Percentiles rank a stretch among this genome's conserved stretches.
Evolutionary conservation across 306 rosid species (phyloP).

Genomic region (Corylus heterophylla): DNA sequence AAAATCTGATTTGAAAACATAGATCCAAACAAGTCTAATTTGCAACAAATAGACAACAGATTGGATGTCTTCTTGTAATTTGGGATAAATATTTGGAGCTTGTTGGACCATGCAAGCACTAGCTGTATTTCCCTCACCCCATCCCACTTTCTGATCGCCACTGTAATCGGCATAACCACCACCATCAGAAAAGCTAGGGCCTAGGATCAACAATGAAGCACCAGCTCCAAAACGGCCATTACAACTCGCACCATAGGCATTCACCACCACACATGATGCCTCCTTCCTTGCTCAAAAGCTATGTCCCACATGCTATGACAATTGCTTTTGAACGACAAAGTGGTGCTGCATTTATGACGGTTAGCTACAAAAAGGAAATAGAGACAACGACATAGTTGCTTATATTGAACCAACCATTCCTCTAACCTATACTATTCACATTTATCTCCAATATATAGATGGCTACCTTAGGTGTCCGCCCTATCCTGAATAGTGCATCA

Average conservation of each 20-base stretch:
- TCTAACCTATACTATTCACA: neutral
- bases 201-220: neutral
- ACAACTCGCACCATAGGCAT: neutral
- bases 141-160: neutral
- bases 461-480: neutral
- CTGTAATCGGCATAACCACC: neutral
- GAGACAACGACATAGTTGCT: neutral
- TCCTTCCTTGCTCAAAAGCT: neutral
- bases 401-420: neutral
- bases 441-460: neutral
- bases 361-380: neutral
- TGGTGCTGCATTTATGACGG: neutral
- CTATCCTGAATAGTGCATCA: neutral
- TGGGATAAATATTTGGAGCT: neutral
- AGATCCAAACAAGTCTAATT: neutral
- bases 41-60: neutral
- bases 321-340: neutral
- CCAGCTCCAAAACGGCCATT: neutral
- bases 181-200: neutral
- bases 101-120: neutral
- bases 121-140: neutral
- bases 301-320: neutral
- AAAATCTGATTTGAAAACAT: neutral
- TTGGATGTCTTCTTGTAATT: neutral
- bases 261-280: neutral